Conservation (phyloP, 108 stramenopile genomes). For the Cyclotella sp. region DNA sequence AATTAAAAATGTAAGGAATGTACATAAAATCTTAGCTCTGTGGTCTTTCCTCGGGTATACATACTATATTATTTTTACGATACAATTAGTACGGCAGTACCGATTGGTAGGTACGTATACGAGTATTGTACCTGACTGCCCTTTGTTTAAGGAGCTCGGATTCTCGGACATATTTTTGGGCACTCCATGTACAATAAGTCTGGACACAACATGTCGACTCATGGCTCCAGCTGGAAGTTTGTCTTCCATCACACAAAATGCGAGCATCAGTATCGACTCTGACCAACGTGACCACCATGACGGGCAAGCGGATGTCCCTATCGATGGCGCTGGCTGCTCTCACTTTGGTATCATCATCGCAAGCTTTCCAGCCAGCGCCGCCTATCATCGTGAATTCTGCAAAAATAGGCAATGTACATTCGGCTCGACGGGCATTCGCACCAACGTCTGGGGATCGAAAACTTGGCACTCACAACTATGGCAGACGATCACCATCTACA, state of each 20-base stretch:
- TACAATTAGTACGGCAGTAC: too few relatives aligned
- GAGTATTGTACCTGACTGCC: not conserved
- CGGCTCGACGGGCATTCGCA: not conserved
- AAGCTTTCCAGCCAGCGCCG: constrained; percentile 5
- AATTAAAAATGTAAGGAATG: too few relatives aligned
- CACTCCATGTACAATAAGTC: not conserved
- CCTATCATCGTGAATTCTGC: not conserved
- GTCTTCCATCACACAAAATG: too few relatives aligned
- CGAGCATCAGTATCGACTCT: not conserved
- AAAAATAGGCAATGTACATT: not conserved
- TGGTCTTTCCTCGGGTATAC: too few relatives aligned
- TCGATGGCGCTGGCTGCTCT: not conserved
- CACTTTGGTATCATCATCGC: not conserved
- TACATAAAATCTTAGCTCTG: too few relatives aligned
- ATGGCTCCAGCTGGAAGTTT: not conserved
- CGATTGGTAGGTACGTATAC: too few relatives aligned
- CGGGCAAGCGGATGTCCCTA: not conserved
- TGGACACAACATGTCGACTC: constrained; percentile 6
- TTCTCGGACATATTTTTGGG: too few relatives aligned
- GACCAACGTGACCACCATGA: not conserved
- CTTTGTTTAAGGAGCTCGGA: not conserved
- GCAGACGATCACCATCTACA: not conserved
- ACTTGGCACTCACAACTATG: not conserved
- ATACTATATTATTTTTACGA: too few relatives aligned
- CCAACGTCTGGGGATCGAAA: not conserved